Conservation (phyloP, 2,329 filamentous ascomycete genomes). For the Aspergillus niger region DNA sequence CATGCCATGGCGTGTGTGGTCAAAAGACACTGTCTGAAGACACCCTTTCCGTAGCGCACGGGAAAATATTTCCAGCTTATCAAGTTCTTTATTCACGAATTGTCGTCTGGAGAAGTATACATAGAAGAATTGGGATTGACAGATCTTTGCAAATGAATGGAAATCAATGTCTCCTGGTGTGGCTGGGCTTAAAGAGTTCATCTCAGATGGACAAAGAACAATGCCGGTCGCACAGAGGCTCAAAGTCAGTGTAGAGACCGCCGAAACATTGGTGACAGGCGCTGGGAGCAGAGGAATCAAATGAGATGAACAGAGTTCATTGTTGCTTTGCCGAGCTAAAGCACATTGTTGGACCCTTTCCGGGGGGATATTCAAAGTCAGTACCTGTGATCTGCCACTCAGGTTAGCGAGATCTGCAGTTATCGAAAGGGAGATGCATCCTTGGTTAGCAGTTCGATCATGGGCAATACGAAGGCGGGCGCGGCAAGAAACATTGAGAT, state of each 20-base stretch:
- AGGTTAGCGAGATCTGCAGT: conserved; percentile 22
- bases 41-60: conserved; percentile 14
- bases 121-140: conserved; percentile 20
- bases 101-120: conserved; percentile 22
- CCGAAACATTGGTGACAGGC: conserved; percentile 19
- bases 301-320: conserved; percentile 16
- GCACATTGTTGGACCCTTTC: conserved; percentile 17
- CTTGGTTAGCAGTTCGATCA: conserved; percentile 19
- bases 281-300: conserved; percentile 17
- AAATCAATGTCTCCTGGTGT: conserved; percentile 14
- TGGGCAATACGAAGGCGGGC: conserved; percentile 23
- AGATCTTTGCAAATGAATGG: conserved; percentile 20
- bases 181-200: conserved; percentile 17
- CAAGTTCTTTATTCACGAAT: conserved; percentile 20
- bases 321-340: conserved; percentile 18
- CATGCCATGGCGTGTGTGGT: conserved; percentile 19
- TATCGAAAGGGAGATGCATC: conserved; percentile 23
- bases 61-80: conserved; percentile 17
- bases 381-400: conserved; percentile 18
- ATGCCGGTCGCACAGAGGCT: conserved; percentile 15
- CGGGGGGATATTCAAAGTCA: conserved; percentile 21
- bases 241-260: conserved; percentile 20
- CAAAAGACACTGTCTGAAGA: conserved; percentile 17
- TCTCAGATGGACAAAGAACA: conserved; percentile 20
- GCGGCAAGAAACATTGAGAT: conserved; percentile 16